Evolutionary conservation across 2,329 filamentous ascomycete genomes (phyloP).

Genomic region (Colletotrichum horii): DNA sequence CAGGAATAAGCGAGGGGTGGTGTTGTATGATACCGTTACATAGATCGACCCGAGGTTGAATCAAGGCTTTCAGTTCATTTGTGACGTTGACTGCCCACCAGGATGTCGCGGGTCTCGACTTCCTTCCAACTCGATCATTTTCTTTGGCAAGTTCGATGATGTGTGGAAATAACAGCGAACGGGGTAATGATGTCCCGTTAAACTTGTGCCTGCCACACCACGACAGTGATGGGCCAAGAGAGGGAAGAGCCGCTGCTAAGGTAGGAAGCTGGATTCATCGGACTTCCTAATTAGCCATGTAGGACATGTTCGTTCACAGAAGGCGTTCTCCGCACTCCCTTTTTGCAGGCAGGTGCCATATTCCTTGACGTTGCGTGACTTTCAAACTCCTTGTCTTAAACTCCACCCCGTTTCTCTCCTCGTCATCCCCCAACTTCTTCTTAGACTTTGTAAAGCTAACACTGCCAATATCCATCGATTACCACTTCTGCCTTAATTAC

Average conservation of each 20-base stretch:
- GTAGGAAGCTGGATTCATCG: background rate
- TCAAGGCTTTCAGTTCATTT: slow-evolving; percentile 15
- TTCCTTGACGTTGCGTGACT: background rate
- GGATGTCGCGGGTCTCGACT: background rate
- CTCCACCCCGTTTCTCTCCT: background rate
- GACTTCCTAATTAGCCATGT: background rate
- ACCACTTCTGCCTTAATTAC: background rate
- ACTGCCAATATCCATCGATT: background rate
- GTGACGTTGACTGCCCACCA: background rate
- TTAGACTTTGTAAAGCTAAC: background rate
- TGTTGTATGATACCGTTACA: slow-evolving; percentile 23
- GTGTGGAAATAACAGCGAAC: background rate
- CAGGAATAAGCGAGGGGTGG: background rate
- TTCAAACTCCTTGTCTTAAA: background rate
- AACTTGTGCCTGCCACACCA: background rate
- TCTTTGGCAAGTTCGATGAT: background rate
- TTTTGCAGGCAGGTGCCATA: background rate
- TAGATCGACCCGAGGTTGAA: slow-evolving; percentile 20
- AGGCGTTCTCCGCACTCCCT: background rate
- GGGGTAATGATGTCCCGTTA: background rate
- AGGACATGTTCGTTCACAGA: background rate
- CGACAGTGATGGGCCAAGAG: background rate
- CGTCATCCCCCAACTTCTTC: background rate
- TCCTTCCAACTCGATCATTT: background rate
- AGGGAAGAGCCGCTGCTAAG: background rate